phyloP scores from a whole-genome alignment of 192 early-diverging fungal species.

The Ambispora gerdemannii region DNA sequence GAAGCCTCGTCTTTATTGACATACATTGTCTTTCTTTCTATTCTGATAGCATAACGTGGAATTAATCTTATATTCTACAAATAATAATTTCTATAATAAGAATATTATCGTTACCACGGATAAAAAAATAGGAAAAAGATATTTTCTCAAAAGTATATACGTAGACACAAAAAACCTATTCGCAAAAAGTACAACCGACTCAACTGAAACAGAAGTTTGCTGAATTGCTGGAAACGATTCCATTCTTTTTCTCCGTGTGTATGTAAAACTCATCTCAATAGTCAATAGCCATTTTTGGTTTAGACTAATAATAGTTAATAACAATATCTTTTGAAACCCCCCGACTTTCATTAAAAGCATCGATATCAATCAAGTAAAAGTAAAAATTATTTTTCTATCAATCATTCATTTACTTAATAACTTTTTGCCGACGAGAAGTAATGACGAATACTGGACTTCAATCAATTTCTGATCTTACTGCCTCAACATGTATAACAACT shows the following conservation, averaged over 20 bases:
- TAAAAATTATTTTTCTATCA: background rate
- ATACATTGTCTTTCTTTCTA: too few relatives aligned
- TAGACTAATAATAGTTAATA: background rate
- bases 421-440: background rate
- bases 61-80: too few relatives aligned
- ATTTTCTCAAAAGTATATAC: too few relatives aligned
- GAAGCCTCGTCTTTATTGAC: too few relatives aligned
- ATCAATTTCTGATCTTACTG: slow-evolving; percentile 47
- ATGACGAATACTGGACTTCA: slow-evolving; percentile 36
- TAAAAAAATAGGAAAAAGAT: too few relatives aligned
- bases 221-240: slow-evolving; percentile 10
- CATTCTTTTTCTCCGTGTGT: background rate
- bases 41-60: too few relatives aligned
- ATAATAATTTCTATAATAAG: too few relatives aligned
- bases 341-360: background rate
- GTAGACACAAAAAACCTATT: too few relatives aligned
- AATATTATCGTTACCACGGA: too few relatives aligned
- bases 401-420: background rate
- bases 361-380: background rate
- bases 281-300: background rate
- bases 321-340: background rate
- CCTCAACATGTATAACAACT: slow-evolving; percentile 43
- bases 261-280: background rate
- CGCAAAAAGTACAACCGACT: too few relatives aligned
- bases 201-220: too few relatives aligned